Evolutionary conservation across 163 green algal species (phyloP).

Genomic region (Prototheca cutis): DNA sequence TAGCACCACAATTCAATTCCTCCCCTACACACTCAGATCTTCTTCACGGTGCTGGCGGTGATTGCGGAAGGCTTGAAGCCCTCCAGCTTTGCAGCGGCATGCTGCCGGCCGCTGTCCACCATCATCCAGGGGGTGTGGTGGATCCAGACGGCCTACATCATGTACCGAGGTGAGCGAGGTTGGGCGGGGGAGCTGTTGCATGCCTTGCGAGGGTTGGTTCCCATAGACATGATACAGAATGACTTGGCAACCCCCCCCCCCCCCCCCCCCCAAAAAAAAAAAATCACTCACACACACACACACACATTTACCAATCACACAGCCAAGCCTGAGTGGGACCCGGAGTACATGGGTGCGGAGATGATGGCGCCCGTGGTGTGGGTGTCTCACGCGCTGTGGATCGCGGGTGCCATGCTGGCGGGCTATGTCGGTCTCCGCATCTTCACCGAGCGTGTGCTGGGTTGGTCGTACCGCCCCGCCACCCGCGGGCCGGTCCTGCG

Average conservation of each 20-base stretch:
- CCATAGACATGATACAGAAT: too few species aligned
- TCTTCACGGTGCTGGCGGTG: conserved; percentile 16
- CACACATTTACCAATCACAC: too few species aligned
- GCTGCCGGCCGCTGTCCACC: conserved; percentile 13
- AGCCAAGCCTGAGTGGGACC: conserved; percentile 20
- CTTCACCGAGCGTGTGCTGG: not conserved
- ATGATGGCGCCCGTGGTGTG: conserved; percentile 19
- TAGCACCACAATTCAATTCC: not conserved
- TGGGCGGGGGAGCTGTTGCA: not conserved
- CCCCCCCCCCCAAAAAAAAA: too few species aligned
- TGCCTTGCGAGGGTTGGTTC: too few species aligned
- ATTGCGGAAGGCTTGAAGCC: conserved; percentile 5
- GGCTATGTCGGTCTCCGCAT: not conserved
- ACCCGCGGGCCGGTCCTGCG: too few species aligned
- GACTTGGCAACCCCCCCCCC: too few species aligned
- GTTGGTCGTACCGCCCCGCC: not conserved
- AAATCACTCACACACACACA: too few species aligned
- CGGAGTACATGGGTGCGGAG: conserved; percentile 15
- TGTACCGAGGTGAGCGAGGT: conserved; percentile 17
- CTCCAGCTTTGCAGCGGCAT: conserved; percentile 15
- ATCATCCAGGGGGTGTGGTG: conserved; percentile 33
- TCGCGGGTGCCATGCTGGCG: conserved; percentile 3
- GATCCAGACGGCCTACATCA: conserved; percentile 36
- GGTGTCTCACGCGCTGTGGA: conserved; percentile 7
- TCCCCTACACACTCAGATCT: not conserved